Evolutionary conservation across 2,329 filamentous ascomycete species (phyloP), one percentile per base, ranked within the genome.

Genomic region (Cytospora leucostoma): DNA sequence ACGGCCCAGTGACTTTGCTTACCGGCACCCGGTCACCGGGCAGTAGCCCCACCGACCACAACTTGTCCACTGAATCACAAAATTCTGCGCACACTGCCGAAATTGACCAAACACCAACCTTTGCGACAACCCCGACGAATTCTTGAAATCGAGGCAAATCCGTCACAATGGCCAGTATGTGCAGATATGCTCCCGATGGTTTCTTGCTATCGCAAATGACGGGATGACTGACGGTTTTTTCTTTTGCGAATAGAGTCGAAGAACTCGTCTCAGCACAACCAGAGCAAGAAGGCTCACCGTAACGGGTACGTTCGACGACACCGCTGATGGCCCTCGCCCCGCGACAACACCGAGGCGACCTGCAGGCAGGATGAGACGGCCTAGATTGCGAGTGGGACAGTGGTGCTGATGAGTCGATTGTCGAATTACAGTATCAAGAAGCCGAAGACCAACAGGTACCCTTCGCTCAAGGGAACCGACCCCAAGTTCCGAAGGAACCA

Each of bases 401-500:
- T 52, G 40, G 19, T 56, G 56, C 64, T 66, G 62, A 62, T 44
- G 38, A 21, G n/a, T 47, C 44, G 34, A 51, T 44, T 55, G 13
- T 57, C 35, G 35, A 17, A 40, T 21, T 68, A 73, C 79, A 97
- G 94, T 84, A 99, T 99, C 88, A 98, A 98, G 91, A 98, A 97
- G 91, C 95, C 95, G 71, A 97, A 97, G 89, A 98, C 95, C 78
- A 88, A 93, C 83, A 88, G 95, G 86, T 99, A 99, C 86, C 95
- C 95, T 71, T 98, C 94, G 74, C 90, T 99, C 77, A 97, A 97
- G 80, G 95, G 95, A 76, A 95, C 92, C 80, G 95, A 99, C 84
- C 93, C 95, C 79, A 99, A 99, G 89, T 99, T 99, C 88, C 90
- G 95, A 82, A 90, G 95, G 84, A 99, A 99, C 88, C 95, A 99